A percentile compares a stretch with the other conserved stretches of the same genome.
Evolutionary conservation across 495 filamentous ascomycete species (phyloP).

Genomic region (Cladorrhinum samala): DNA sequence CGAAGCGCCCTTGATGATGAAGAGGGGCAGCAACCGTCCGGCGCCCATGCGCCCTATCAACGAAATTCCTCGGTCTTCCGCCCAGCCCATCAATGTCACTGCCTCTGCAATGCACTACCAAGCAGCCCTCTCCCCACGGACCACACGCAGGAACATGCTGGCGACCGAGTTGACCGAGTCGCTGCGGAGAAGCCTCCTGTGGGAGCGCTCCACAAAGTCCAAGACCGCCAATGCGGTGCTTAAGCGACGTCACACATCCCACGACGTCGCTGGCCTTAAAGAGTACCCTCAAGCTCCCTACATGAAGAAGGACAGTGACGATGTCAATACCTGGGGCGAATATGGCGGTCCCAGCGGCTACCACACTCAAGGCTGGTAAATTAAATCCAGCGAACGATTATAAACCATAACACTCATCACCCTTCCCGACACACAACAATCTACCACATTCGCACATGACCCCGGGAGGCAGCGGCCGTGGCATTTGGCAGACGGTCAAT

Average conservation of each 20-base stretch:
- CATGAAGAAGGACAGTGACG: conserved; percentile 44
- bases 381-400: conserved; percentile 4
- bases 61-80: conserved; percentile 61
- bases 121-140: conserved; percentile 73
- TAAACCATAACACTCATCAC: conserved; percentile 10
- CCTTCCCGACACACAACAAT: conserved; percentile 1
- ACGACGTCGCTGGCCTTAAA: conserved; percentile 77
- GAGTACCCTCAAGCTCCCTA: conserved; percentile 59
- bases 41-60: conserved; percentile 50
- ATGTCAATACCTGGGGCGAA: conserved; percentile 47
- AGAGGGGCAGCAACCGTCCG: conserved; percentile 33
- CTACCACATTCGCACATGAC: conserved; percentile 25
- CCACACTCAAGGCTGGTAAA: conserved; percentile 50
- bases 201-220: conserved; percentile 54
- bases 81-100: conserved; percentile 77
- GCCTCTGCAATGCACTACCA: conserved; percentile 60
- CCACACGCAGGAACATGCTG: conserved; percentile 95
- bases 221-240: conserved; percentile 81
- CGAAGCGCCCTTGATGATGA: conserved; percentile 66
- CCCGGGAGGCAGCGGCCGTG: conserved; percentile 18
- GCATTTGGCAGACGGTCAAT: conserved; percentile 23
- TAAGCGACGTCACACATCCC: conserved; percentile 86
- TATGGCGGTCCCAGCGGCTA: conserved; percentile 45
- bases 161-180: conserved; percentile 70
- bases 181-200: conserved; percentile 33